phyloP scores from a whole-genome alignment of 73 alveolate genomes.

The Paraurostyla sp. region DNA sequence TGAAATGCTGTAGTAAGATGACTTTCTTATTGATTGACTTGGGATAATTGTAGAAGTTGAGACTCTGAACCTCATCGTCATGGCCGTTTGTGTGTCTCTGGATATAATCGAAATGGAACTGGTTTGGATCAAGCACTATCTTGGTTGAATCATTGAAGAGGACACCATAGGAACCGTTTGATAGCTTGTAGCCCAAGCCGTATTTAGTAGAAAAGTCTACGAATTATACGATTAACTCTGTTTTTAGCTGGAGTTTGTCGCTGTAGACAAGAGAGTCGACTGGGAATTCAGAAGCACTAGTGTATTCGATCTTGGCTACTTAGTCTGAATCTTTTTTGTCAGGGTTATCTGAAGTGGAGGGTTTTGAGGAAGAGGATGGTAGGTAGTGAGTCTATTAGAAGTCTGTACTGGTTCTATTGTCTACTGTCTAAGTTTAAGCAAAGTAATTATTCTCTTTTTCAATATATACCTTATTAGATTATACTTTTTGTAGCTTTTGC shows the following conservation, averaged over 20 bases:
- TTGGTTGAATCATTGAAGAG: constrained; percentile 89
- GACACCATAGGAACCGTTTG: constrained; percentile 91
- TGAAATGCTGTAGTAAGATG: constrained; percentile 78
- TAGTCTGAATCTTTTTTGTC: not conserved
- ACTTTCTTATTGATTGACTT: constrained; percentile 75
- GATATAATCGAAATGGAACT: constrained; percentile 77
- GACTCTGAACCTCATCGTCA: constrained; percentile 23
- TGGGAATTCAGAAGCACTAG: constrained; percentile 40
- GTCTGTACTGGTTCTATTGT: no score
- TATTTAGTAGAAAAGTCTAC: constrained; percentile 91
- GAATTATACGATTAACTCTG: constrained; percentile 64
- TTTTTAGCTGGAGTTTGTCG: constrained; percentile 1
- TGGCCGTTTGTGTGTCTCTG: constrained; percentile 72
- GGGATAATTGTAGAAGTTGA: constrained; percentile 21
- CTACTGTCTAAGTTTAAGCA: not conserved
- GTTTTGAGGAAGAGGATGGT: no score
- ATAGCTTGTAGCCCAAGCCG: constrained; percentile 90
- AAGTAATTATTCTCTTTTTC: constrained; percentile 28
- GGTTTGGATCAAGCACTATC: constrained; percentile 85
- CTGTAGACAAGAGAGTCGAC: not conserved
- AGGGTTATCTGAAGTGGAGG: no score
- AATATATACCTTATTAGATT: not conserved
- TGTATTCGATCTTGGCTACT: constrained; percentile 11
- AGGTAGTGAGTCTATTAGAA: no score
- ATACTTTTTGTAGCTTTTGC: no score